Base-by-base conservation (phyloP, 2,329 filamentous ascomycete genomes). In the Dendryphion nanum region DNA sequence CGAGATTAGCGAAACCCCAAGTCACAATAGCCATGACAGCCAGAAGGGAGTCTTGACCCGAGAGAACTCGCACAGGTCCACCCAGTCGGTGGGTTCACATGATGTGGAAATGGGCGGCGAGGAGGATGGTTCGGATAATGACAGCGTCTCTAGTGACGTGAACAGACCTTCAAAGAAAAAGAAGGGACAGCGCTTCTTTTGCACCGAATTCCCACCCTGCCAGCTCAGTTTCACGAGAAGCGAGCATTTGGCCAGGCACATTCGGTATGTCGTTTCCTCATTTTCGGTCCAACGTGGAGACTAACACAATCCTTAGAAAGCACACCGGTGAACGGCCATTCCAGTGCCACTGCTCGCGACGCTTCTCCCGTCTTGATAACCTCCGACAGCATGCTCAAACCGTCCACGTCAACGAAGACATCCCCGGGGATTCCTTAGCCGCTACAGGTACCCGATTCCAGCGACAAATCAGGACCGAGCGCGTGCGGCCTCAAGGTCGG, bases 271-370 rank as follows among this genome's bases (percentile, higher is more conserved):
- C 38, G 38, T 2, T n/a, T n/a, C n/a, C n/a, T n/a, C n/a, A n/a
- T n/a, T n/a, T n/a, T n/a, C n/a, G n/a, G n/a, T n/a, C n/a, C n/a
- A 30, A n/a, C 19, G 31, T 26, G 23, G 40, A 42, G 38, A 44
- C 59, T 69, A 48, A 66, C 47, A 12, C 7, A 40, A 5, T 13
- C 8, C 18, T 14, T 46, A 93, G 89, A 55, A 97, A 97, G 78
- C 93, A 98, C 59, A 98, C 93, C 1, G 93, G 93, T 37, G 93
- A 98, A 71, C 83, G 93, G 18, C 93, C 93, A 0, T 98, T 97
- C 57, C 86, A 94, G 66, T 98, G 93, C 53, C 93, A 97, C 66
- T 98, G 93, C 67, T 88, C 85, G 2, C 81, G 93, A 35, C 81
- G 89, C 38, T 98, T 98, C 64, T 97, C 93, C 7, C 81, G 91